phyloP scores from a whole-genome alignment of 2,329 filamentous ascomycete genomes.

The Scedosporium aurantiacum region DNA sequence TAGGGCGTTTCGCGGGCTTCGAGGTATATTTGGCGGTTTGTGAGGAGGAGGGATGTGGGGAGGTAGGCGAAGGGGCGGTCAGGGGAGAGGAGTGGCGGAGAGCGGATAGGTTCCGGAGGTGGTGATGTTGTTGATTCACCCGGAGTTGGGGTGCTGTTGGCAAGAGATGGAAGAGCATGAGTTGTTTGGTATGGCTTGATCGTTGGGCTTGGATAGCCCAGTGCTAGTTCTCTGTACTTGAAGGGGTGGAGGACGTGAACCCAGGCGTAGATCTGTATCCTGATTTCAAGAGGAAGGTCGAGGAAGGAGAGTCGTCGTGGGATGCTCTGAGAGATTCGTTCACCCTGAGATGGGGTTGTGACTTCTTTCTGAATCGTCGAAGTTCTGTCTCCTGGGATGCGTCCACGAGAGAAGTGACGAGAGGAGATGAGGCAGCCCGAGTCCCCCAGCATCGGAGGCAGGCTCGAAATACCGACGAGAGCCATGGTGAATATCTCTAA shows the following conservation, averaged over 20 bases:
- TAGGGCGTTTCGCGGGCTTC: conserved; percentile 31
- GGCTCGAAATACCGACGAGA: too few species aligned
- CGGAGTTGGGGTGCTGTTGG: not conserved
- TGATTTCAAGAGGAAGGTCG: conserved; percentile 31
- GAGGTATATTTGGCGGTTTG: conserved; percentile 28
- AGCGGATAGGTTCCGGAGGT: not conserved
- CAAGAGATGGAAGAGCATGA: not conserved
- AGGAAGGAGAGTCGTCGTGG: conserved; percentile 17
- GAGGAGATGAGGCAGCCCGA: too few species aligned
- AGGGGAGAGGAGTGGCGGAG: conserved; percentile 19
- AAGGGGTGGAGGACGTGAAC: conserved; percentile 27
- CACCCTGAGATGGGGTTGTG: not conserved
- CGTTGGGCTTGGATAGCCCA: conserved; percentile 26
- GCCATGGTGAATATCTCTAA: too few species aligned
- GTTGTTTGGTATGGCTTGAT: conserved; percentile 17
- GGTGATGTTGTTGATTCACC: not conserved
- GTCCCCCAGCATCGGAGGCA: too few species aligned
- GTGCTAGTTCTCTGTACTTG: conserved; percentile 25
- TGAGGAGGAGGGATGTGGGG: conserved; percentile 26
- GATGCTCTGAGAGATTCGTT: not conserved
- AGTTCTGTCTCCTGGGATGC: not conserved
- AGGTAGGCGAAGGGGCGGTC: conserved; percentile 26
- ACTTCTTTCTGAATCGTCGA: not conserved
- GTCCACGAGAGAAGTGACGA: not conserved
- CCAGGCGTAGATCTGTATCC: conserved; percentile 34